Evolutionary conservation across 768 basidiomycete genomes (phyloP), one percentile per base, ranked within the genome.

Genomic region (Grammothele lineata): DNA sequence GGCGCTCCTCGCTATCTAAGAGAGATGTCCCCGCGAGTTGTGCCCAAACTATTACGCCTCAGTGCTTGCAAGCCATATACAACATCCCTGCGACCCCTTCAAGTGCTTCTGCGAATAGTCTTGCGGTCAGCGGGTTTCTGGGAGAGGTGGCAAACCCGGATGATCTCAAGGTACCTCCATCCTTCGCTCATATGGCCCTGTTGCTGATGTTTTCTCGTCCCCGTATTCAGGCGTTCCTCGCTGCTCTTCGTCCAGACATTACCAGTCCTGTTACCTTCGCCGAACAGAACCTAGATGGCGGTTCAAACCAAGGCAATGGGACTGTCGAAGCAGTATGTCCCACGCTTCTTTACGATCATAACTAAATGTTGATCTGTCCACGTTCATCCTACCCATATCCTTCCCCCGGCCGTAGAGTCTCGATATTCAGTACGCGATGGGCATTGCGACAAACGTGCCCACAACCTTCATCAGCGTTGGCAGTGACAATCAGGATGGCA

Each of bases 381-480:
- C 24, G 2, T 5, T n/a, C n/a, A n/a, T n/a, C n/a, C 8, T 32
- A 32, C 64, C 64, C 56, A 33, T 63, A 11, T n/a, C n/a, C n/a
- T n/a, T n/a, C n/a, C n/a, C n/a, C n/a, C n/a, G n/a, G 56, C 19
- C 19, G 15, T 40, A 63, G 63, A 56, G 62, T 45, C 56, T 70
- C 25, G 68, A 70, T 44, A 57, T 59, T 15, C 62, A 70, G 37
- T 66, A 64, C 43, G 66, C 65, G 3, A 47, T 67, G 22, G 65
- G 66, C 14, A 24, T 68, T 36, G 59, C 63, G 9, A 55, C 60
- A 5, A 57, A 51, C 4, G 66, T 69, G 5, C 62, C 63, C 3
- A 50, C 58, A 12, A 40, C 27, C 6, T 65, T 69, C 47, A 57
- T 68, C 38, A 60, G 62, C 1, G 63, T 62, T 8, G 70, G 67